These are phyloP conservation scores for Mycena kentingensis DNA, from an alignment of 768 basidiomycete genomes.

Conservation along the genomic window DNA sequence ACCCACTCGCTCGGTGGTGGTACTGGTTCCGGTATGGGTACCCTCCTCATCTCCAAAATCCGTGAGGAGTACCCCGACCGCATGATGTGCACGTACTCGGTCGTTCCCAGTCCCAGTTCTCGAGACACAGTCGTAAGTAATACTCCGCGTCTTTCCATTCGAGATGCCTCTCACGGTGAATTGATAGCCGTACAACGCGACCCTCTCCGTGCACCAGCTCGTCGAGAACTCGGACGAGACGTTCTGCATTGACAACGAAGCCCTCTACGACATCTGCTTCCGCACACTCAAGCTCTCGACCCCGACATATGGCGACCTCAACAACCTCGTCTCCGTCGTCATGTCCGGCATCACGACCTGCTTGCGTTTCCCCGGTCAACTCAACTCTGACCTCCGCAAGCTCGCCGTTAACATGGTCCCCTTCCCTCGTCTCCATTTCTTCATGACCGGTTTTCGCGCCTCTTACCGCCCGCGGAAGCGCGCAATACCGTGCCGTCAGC, in stretches of 20 bases:
- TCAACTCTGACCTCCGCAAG: slow-evolving; percentile 98
- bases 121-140: slow-evolving; percentile 95
- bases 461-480: slow-evolving; percentile 89
- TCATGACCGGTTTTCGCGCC: slow-evolving; percentile 98
- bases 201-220: slow-evolving; percentile 96
- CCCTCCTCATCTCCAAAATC: slow-evolving; percentile 97
- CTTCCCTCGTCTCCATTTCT: slow-evolving; percentile 99
- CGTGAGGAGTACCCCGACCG: slow-evolving; percentile 98
- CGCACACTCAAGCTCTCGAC: slow-evolving; percentile 94
- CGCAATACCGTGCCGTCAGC: slow-evolving; percentile 94
- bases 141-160: slow-evolving; percentile 10
- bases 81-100: slow-evolving; percentile 99
- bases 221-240: slow-evolving; percentile 99
- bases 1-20: slow-evolving; percentile 99
- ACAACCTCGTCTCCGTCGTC: slow-evolving; percentile 95
- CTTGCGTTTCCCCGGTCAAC: slow-evolving; percentile 99
- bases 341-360: slow-evolving; percentile 99
- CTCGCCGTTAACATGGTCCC: slow-evolving; percentile 99
- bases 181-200: slow-evolving; percentile 96
- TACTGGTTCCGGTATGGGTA: slow-evolving; percentile 99
- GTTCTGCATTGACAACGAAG: slow-evolving; percentile 99
- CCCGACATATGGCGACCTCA: slow-evolving; percentile 96
- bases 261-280: slow-evolving; percentile 99
- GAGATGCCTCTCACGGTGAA: not conserved
- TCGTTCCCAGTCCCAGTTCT: slow-evolving; percentile 95